phyloP scores from a whole-genome alignment of 2,329 filamentous ascomycete genomes.

The Rasamsonia emersonii region DNA sequence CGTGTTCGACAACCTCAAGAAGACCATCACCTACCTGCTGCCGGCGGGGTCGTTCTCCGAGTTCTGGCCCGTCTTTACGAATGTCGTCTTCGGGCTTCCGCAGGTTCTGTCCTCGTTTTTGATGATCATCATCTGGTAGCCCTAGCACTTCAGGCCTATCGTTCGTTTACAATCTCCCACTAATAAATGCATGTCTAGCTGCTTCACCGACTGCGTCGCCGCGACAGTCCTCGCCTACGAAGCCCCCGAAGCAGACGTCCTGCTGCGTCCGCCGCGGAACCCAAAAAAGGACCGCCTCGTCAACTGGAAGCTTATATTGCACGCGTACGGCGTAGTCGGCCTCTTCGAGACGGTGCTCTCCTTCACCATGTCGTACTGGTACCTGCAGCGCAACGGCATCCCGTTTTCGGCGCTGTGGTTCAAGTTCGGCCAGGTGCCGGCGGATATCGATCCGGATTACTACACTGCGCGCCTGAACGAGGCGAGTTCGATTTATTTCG shows the following conservation, averaged over 20 bases:
- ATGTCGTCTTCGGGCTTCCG: conserved; percentile 62
- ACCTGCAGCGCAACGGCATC: conserved; percentile 50
- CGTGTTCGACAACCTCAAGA: conserved; percentile 71
- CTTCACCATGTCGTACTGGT: conserved; percentile 61
- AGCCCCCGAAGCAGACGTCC: conserved; percentile 65
- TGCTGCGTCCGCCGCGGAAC: conserved; percentile 59
- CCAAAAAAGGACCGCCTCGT: conserved; percentile 64
- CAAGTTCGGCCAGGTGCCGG: conserved; percentile 50
- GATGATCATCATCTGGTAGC: conserved; percentile 59
- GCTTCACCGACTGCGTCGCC: conserved; percentile 68
- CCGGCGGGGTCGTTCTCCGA: conserved; percentile 67
- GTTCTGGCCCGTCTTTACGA: conserved; percentile 66
- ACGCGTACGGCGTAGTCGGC: conserved; percentile 65
- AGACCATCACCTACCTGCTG: conserved; percentile 65
- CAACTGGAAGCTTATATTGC: conserved; percentile 61
- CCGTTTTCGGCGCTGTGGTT: conserved; percentile 61
- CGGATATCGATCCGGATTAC: conserved; percentile 44
- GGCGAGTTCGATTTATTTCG: conserved; percentile 68
- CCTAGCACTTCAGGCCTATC: too few species aligned
- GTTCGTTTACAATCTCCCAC: too few species aligned
- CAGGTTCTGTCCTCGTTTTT: conserved; percentile 66
- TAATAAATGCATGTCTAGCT: conserved; percentile 33
- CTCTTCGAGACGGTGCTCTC: conserved; percentile 52
- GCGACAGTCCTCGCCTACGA: conserved; percentile 69
- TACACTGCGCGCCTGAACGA: conserved; percentile 51